A percentile compares a stretch with the other conserved stretches of the same genome.
phyloP scores from a whole-genome alignment of 768 basidiomycete species.

The Hericium alpestre region DNA sequence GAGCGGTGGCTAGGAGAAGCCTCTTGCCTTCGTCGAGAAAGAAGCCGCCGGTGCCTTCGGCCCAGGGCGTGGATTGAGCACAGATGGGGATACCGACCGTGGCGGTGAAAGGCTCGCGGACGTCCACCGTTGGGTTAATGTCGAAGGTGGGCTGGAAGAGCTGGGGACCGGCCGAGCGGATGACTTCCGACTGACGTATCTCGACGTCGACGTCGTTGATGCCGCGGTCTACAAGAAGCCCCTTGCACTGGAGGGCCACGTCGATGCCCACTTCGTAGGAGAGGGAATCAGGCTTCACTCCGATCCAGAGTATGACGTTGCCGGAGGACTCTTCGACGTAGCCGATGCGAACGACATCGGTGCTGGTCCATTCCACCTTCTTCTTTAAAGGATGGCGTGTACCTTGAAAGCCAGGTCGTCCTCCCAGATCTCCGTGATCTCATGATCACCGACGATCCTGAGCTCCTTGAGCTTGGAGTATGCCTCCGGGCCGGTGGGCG shows the following conservation, averaged over 20 bases:
- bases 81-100: slow-evolving; percentile 30
- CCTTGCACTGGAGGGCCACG: slow-evolving; percentile 17
- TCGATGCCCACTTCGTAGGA: slow-evolving; percentile 17
- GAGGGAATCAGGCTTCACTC: slow-evolving; percentile 21
- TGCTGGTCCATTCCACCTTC: slow-evolving; percentile 13
- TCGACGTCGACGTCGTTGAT: slow-evolving; percentile 21
- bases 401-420: slow-evolving; percentile 2
- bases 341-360: slow-evolving; percentile 13
- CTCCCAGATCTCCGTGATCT: slow-evolving; percentile 11
- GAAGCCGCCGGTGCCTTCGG: slow-evolving; percentile 26
- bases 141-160: slow-evolving; percentile 16
- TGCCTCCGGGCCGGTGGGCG: neutral
- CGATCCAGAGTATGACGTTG: slow-evolving; percentile 24
- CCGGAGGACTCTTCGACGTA: slow-evolving; percentile 6
- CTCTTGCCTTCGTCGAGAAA: slow-evolving; percentile 17
- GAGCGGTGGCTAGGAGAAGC: slow-evolving; percentile 1
- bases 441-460: slow-evolving; percentile 15
- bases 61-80: slow-evolving; percentile 18
- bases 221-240: slow-evolving; percentile 18
- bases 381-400: slow-evolving; percentile 4
- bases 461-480: neutral
- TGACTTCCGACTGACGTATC: slow-evolving; percentile 20
- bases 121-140: slow-evolving; percentile 17
- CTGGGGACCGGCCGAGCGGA: slow-evolving; percentile 15
- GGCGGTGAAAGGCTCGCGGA: slow-evolving; percentile 25